Evolutionary conservation across 2,329 filamentous ascomycete species (phyloP), one percentile per base, ranked within the genome.

Genomic region (Aspergillus ustus): DNA sequence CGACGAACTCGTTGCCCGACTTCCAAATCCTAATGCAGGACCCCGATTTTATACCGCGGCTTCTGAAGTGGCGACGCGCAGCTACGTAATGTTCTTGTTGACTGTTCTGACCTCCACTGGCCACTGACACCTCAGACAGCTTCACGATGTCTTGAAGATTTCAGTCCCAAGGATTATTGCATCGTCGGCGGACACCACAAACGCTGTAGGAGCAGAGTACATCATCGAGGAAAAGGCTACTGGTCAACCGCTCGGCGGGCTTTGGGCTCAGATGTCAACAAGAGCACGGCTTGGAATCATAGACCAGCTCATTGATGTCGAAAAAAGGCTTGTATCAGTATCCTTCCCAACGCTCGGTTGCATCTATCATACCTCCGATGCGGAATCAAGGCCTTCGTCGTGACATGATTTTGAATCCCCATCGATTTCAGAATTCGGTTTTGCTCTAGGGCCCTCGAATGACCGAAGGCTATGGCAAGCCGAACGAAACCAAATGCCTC

Each of bases 171-270:
- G 67, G 44, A 60, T 80, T 17, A 74, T 73, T 62, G 62, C 68
- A 40, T 79, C 74, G 66, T 76, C 74, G 25, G 56, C 73, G 34
- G 71, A 71, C 9, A 55, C 51, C 17, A 67, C 73, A 17, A 80
- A 80, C 59, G 44, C 72, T 49, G 76, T 75, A 40, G 76, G 76
- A 3, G 74, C 73, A 46, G 76, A 80, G 66, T 80, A 76, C 50
- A 72, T 81, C 22, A 72, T 80, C 20, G 76, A 79, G 70, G 77
- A 77, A 59, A 69, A 72, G 28, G 64, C 73, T 17, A 59, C 34
- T 0, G 78, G 78, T 13, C 63, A 63, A 7, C 68, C 70, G 3
- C 53, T 78, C 20, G 73, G 70, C 11, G 66, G 70, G 5, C 52
- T 72, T 11, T 78, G 75, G 77, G 70, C 63, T 52, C 45, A 52